Percentiles rank a stretch among this genome's conserved stretches.
These are phyloP conservation scores for Xylariaceae sp. DNA, from an alignment of 2,329 filamentous ascomycete genomes.

Conservation along the genomic window DNA sequence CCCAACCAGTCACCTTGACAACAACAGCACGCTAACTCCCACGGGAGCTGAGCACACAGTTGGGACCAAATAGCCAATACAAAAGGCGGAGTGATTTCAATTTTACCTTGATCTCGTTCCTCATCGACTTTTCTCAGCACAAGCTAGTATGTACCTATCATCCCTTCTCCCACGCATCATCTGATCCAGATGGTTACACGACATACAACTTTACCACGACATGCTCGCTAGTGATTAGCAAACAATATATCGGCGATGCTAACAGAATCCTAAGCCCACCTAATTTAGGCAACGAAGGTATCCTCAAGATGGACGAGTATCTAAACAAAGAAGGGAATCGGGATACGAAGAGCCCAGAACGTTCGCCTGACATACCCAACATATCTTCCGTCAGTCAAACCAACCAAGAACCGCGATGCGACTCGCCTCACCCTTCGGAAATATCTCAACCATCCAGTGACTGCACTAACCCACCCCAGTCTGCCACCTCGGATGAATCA, in stretches of 20 bases:
- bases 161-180: neutral
- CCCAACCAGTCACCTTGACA: too few species aligned
- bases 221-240: neutral
- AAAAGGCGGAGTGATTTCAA: too few species aligned
- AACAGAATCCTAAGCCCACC: neutral
- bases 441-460: neutral
- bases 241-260: neutral
- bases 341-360: neutral
- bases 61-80: too few species aligned
- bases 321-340: neutral
- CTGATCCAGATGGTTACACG: neutral
- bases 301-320: neutral
- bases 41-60: too few species aligned
- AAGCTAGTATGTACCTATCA: neutral
- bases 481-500: neutral
- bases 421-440: neutral
- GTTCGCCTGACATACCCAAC: neutral
- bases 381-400: neutral
- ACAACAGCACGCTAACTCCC: too few species aligned
- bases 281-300: neutral
- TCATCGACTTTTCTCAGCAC: too few species aligned
- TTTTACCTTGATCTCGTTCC: too few species aligned
- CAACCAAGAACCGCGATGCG: neutral
- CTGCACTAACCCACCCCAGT: neutral
- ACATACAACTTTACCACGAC: neutral